phyloP scores from a whole-genome alignment of 768 basidiomycete species.

The Vararia minispora region DNA sequence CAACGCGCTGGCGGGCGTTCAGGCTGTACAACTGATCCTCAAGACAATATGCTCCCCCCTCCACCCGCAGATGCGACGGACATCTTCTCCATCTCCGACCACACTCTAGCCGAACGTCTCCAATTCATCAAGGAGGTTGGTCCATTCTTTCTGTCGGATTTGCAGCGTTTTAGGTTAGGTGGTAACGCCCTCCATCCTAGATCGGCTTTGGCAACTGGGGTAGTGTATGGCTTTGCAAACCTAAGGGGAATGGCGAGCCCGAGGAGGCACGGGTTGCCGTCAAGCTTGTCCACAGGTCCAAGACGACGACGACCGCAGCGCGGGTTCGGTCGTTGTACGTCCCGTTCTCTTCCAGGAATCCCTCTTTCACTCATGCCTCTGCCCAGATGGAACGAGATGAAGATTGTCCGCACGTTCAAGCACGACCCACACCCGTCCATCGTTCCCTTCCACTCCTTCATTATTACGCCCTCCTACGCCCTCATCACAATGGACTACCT shows the following conservation, averaged over 20 bases:
- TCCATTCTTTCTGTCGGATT: slow-evolving; percentile 4
- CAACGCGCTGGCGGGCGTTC: neutral
- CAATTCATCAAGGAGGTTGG: slow-evolving; percentile 67
- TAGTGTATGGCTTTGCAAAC: slow-evolving; percentile 71
- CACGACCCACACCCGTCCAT: slow-evolving; percentile 84
- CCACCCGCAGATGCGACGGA: slow-evolving; percentile 32
- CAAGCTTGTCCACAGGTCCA: slow-evolving; percentile 83
- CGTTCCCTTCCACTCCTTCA: slow-evolving; percentile 88
- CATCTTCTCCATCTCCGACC: slow-evolving; percentile 68
- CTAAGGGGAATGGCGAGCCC: slow-evolving; percentile 36
- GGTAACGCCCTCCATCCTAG: slow-evolving; percentile 33
- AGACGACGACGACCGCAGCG: slow-evolving; percentile 77
- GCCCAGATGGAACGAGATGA: slow-evolving; percentile 93
- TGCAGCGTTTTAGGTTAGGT: neutral
- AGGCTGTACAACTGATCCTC: slow-evolving; percentile 8
- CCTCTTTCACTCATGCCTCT: neutral
- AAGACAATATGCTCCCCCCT: slow-evolving; percentile 18
- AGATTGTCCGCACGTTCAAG: slow-evolving; percentile 80
- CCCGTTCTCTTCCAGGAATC: neutral
- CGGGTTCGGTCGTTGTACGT: slow-evolving; percentile 80
- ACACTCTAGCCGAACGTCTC: slow-evolving; percentile 55
- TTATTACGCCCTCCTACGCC: slow-evolving; percentile 84
- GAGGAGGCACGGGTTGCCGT: slow-evolving; percentile 61
- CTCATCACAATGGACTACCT: slow-evolving; percentile 88
- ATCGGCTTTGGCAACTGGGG: slow-evolving; percentile 94